These are phyloP conservation scores for Monilinia aucupariae DNA, from an alignment of 2,329 filamentous ascomycete species.

Conservation along the genomic window DNA sequence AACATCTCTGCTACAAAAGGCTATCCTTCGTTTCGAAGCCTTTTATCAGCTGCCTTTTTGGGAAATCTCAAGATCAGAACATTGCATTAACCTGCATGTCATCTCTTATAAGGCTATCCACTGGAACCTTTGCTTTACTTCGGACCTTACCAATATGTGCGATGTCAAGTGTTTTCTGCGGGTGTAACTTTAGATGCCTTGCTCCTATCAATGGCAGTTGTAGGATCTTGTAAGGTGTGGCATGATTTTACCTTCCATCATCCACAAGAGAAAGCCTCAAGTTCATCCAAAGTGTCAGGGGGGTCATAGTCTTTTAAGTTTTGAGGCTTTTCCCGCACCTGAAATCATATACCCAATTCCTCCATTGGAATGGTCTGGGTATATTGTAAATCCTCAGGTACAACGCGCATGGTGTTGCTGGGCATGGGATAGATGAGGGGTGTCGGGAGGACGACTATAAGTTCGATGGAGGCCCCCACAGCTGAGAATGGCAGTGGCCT, in stretches of 20 bases:
- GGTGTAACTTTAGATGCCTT: slow-evolving; percentile 3
- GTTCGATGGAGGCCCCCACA: neutral
- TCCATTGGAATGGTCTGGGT: neutral
- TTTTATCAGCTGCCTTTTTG: slow-evolving; percentile 9
- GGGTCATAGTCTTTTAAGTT: neutral
- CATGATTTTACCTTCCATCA: slow-evolving; percentile 16
- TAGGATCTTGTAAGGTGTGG: neutral
- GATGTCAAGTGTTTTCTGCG: neutral
- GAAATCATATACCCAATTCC: slow-evolving; percentile 1
- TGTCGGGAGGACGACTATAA: neutral
- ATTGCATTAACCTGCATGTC: neutral
- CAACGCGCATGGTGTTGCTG: neutral
- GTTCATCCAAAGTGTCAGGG: neutral
- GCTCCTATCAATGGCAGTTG: slow-evolving; percentile 10
- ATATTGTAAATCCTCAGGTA: neutral
- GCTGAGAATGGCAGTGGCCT: neutral
- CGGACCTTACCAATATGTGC: slow-evolving; percentile 6
- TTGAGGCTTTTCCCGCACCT: slow-evolving; percentile 2
- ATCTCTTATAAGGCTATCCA: slow-evolving; percentile 1
- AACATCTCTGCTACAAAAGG: slow-evolving; percentile 9
- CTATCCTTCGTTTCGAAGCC: slow-evolving; percentile 5
- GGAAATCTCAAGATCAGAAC: neutral
- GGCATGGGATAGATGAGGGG: neutral
- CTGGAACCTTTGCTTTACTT: slow-evolving; percentile 1
- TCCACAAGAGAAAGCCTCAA: neutral